Evolutionary conservation across 2,329 filamentous ascomycete genomes (phyloP), one percentile per base, ranked within the genome.

Genomic region (Nemania sp.): DNA sequence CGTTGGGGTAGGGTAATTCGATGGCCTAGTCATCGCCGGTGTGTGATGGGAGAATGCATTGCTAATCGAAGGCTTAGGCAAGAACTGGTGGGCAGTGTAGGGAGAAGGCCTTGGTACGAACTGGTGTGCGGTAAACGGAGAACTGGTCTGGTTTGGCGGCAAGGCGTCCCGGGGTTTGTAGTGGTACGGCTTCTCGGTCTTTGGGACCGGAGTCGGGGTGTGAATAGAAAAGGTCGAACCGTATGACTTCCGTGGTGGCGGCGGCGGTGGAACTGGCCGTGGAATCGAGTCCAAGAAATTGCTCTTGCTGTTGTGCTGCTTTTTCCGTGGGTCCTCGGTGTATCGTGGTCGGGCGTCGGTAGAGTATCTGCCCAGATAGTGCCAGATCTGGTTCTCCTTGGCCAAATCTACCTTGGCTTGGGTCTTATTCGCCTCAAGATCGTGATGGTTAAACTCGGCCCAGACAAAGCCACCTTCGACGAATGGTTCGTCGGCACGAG

Each of bases 341-440:
- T 95, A 99, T 73, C 96, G 92, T 25, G 92, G 89, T 74, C 89
- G 92, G 55, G 92, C 90, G 71, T 98, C 94, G 6, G 94, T 97
- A 20, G 94, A 98, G 18, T 84, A 85, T 73, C 87, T 87, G 34
- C 91, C 91, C 62, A 99, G 82, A 74, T 97, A 98, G 77, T 92
- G 85, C 91, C 93, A 98, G 17, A 97, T 75, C 72, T 91, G 88
- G 63, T 94, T 85, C 15, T 87, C 81, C 72, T 90, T 90, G 62
- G 77, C 77, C 9, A 97, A 75, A 70, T 96, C 87, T 59, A 96
- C 79, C 75, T 88, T 90, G 71, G 81, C 82, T 73, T 90, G 87
- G 55, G 79, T 80, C 64, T 80, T 80, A 68, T 89, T 90, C 63
- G 71, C 72, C 53, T 82, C 78, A 43, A 84, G 80, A 67, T 84